Evolutionary conservation across 129 eudicot species (phyloP), one percentile per base, ranked within the genome.

Genomic region (Ambrosia trifida): DNA sequence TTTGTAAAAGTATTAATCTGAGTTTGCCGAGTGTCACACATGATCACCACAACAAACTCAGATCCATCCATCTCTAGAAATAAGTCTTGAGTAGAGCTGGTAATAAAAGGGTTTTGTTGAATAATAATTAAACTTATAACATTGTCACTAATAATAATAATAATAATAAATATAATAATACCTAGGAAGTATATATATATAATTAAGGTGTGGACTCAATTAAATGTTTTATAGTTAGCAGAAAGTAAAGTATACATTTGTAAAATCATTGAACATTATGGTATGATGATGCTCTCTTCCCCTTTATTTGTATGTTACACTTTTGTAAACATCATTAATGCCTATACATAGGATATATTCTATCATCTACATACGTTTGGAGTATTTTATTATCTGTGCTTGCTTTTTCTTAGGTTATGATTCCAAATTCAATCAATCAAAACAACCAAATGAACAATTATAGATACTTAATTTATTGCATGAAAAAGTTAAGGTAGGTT

Each of bases 331-430:
- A 76, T 60, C 80, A 68, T 68, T 61, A 76, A 68, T 76, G 80
- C 69, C 80, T 76, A 68, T 76, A 58, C 12, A 61, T 60, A 60
- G 81, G 60, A 76, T 76, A 76, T 76, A 76, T 76, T 76, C 81
- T 49, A 69, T 76, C 70, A 54, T 57, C 31, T 56, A 36, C 69
- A 61, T 20, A 38, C 33, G 33, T 69, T 61, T 69, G 49, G 65
- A 69, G 31, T 69, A 20, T 60, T 76, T 47, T 60, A 49, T 49
- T 61, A 49, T 49, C 33, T 28, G 70, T 62, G 58, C 16, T 20
- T 60, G 53, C 69, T 59, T 68, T 58, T 63, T 76, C 68, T 58
- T 68, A 58, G 70, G 57, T 69, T 62, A 60, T 11, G 64, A 77
- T 77, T 77, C 71, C 47, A 61, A 47, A 38, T 2, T 61, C 64